Base-by-base conservation (phyloP, 225 moss, liverwort and hornwort species). In the Antitrichia curtipendula region DNA sequence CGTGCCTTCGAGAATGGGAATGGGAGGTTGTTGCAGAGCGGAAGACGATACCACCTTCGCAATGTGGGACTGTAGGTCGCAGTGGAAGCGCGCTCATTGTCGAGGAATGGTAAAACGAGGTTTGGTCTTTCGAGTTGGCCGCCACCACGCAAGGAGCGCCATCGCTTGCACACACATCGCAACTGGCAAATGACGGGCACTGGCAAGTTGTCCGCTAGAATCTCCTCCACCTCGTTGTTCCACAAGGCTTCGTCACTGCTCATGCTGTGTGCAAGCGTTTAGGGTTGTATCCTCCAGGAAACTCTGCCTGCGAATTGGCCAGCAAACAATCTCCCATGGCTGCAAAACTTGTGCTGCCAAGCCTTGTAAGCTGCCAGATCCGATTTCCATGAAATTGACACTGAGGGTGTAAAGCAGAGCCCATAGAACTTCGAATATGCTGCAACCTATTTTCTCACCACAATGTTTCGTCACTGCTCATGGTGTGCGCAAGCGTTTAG, bases 161-260 rank as follows among this genome's bases (percentile, higher is more conserved):
- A 94, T 23, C 90, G 87, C 89, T 90, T 93, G 92, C 92, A 91
- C 75, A 93, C 91, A 69, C 91, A 94, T 84, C 89, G 87, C 64
- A 94, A 77, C 52, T 93, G 79, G 68, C 92, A 94, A 31, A 94
- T 90, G 64, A 93, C 85, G 16, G 90, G 92, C 82, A 91, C 90
- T 43, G 91, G 94, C 82, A 94, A 82, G 43, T 90, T 93, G 75
- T 91, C 90, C 43, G 71, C 82, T 80, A 90, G 72, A 88, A 94
- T 90, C 62, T 87, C 91, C 82, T 93, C 90, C 71, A 93, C 84
- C 82, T 89, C 89, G 76, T 88, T 82, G 58, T 91, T 90, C 94
- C 94, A 91, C 57, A 74, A 69, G 69, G 25, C 74, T 78, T 82
- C 87, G n/a, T 74, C 82, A 58, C 61, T 89, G 56, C 62, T 83